Percentiles rank a stretch among this genome's conserved stretches.
Conservation (phyloP, 192 early-diverging fungal genomes). For the Rhizophagus clarus region DNA sequence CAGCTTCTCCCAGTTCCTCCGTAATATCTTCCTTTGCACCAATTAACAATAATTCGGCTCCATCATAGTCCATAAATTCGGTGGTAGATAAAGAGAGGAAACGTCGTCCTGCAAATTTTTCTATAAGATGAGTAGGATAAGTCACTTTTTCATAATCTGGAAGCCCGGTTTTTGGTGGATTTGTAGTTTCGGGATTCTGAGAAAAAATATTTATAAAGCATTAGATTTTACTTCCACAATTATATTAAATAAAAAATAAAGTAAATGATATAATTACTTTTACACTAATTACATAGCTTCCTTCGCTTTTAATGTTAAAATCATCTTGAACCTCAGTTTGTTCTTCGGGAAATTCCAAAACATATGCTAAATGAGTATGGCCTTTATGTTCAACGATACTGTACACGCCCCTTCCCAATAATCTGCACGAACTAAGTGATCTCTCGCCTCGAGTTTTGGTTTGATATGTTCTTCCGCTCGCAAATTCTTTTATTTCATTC, state of each 20-base stretch:
- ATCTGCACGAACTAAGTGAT: constrained; percentile 34
- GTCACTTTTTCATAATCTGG: constrained; percentile 31
- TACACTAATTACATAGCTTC: constrained; percentile 43
- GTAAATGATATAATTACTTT: constrained; percentile 36
- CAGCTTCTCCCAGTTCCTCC: constrained; percentile 40
- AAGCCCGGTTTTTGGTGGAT: constrained; percentile 24
- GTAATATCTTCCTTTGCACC: constrained; percentile 42
- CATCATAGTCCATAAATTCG: constrained; percentile 37
- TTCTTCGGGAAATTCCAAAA: constrained; percentile 40
- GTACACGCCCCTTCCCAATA: constrained; percentile 47
- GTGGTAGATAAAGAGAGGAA: constrained; percentile 40
- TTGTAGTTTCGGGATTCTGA: constrained; percentile 35
- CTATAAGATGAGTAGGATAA: constrained; percentile 32
- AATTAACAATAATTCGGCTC: constrained; percentile 44
- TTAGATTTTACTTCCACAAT: not conserved
- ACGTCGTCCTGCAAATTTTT: constrained; percentile 33
- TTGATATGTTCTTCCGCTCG: constrained; percentile 34
- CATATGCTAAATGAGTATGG: constrained; percentile 47
- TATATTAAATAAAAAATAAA: not conserved
- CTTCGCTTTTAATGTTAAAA: constrained; percentile 47
- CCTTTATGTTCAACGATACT: constrained; percentile 39
- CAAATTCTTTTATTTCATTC: constrained; percentile 30
- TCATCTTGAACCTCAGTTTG: constrained; percentile 44
- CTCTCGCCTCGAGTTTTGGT: constrained; percentile 41
- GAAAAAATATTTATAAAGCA: too few species aligned